These are phyloP conservation scores for Eucalyptus sp. DNA, from an alignment of 345 rosid genomes.

Conservation along the genomic window DNA sequence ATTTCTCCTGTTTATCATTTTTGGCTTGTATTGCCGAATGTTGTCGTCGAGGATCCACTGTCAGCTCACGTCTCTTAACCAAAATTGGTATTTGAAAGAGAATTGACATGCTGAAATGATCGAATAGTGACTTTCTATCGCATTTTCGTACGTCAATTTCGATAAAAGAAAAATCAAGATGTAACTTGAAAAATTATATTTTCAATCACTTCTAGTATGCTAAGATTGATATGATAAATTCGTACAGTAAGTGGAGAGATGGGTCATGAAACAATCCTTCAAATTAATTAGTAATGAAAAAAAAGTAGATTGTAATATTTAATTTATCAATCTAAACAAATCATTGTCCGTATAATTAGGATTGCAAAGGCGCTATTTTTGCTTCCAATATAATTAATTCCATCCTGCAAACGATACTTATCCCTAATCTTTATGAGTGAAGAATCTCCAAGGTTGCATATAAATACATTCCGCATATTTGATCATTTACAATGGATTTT, in stretches of 20 bases:
- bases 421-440: not conserved
- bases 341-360: not conserved
- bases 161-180: too few relatives aligned
- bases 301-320: not conserved
- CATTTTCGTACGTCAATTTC: too few relatives aligned
- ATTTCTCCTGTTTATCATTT: not conserved
- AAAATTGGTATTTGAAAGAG: not conserved
- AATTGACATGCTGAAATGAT: not conserved
- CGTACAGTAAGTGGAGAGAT: not conserved
- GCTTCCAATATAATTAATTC: not conserved
- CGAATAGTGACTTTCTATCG: too few relatives aligned
- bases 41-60: not conserved
- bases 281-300: not conserved
- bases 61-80: not conserved
- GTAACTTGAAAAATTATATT: too few relatives aligned
- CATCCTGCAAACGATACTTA: not conserved
- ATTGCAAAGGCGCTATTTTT: not conserved
- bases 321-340: not conserved
- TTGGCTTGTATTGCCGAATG: not conserved
- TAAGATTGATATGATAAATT: not conserved
- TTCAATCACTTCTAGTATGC: not conserved
- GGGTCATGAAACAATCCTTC: not conserved
- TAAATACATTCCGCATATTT: not conserved
- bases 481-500: rapidly evolving
- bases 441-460: not conserved